Evolutionary conservation across 768 basidiomycete species (phyloP).

Genomic region (Lepiota brunneoincarnata): DNA sequence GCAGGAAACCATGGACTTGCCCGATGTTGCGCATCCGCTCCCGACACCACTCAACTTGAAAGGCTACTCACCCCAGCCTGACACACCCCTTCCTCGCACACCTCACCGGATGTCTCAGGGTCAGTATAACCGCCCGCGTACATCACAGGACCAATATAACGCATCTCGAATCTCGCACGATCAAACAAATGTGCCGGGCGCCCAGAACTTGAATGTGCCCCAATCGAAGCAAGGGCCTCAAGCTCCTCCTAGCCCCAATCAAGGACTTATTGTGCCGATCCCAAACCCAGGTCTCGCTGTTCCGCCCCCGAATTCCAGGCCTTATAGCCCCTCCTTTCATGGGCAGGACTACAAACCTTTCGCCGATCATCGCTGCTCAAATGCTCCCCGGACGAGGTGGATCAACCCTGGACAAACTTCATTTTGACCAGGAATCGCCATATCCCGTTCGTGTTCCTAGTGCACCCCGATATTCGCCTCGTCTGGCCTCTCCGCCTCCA

Average conservation of each 20-base stretch:
- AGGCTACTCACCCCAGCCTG: slow-evolving; percentile 24
- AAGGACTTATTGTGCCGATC: neutral
- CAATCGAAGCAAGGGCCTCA: slow-evolving; percentile 11
- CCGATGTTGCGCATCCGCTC: slow-evolving; percentile 30
- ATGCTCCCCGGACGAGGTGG: slow-evolving; percentile 33
- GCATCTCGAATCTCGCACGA: slow-evolving; percentile 1
- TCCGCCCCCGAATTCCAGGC: slow-evolving; percentile 6
- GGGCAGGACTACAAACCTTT: slow-evolving; percentile 18
- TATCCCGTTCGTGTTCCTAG: slow-evolving; percentile 51
- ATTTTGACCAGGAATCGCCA: slow-evolving; percentile 73
- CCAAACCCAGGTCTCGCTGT: slow-evolving; percentile 1
- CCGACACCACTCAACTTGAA: slow-evolving; percentile 20
- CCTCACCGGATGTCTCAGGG: slow-evolving; percentile 11
- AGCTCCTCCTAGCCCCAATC: neutral
- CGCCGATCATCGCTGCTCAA: slow-evolving; percentile 40
- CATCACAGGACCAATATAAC: slow-evolving; percentile 21
- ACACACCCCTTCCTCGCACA: neutral
- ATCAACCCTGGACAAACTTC: slow-evolving; percentile 43
- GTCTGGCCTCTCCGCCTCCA: slow-evolving; percentile 29
- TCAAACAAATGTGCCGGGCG: neutral
- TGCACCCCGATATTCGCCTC: slow-evolving; percentile 27
- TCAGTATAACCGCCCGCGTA: slow-evolving; percentile 11
- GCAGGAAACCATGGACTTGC: slow-evolving; percentile 33
- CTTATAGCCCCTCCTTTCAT: neutral
- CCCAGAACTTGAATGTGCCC: slow-evolving; percentile 2